Conservation (phyloP, 129 eudicot genomes). For the Scalesia atractyloides region DNA sequence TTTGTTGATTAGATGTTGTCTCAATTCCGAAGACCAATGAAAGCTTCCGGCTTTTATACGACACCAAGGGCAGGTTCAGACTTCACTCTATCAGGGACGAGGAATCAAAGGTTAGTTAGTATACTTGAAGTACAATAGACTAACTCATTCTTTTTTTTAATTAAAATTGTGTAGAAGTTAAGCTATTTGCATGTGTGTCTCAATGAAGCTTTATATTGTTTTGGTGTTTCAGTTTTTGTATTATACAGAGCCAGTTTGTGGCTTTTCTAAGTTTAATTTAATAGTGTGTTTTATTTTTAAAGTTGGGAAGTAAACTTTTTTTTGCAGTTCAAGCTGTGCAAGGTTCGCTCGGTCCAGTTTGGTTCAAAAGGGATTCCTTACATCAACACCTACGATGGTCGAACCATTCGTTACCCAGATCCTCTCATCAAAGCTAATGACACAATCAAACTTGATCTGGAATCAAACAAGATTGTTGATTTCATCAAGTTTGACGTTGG, state of each 20-base stretch:
- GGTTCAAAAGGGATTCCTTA: slow-evolving; percentile 63
- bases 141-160: too few species aligned
- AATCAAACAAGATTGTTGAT: slow-evolving; percentile 50
- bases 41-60: slow-evolving; percentile 54
- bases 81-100: slow-evolving; percentile 60
- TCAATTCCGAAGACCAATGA: slow-evolving; percentile 64
- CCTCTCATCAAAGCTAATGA: slow-evolving; percentile 71
- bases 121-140: not conserved
- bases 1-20: slow-evolving; percentile 43
- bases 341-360: slow-evolving; percentile 61
- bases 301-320: not conserved
- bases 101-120: slow-evolving; percentile 50
- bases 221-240: not conserved
- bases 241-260: too few species aligned
- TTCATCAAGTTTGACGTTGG: slow-evolving; percentile 69
- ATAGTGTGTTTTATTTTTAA: not conserved
- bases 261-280: too few species aligned
- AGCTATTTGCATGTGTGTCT: not conserved
- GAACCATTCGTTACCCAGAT: slow-evolving; percentile 61
- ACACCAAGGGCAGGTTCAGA: slow-evolving; percentile 57
- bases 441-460: slow-evolving; percentile 60
- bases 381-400: slow-evolving; percentile 63
- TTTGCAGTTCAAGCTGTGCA: slow-evolving; percentile 62
- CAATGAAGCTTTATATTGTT: not conserved
- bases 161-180: too few species aligned